Percentiles rank a stretch among this genome's conserved stretches.
These are phyloP conservation scores for Dryas alaskensis DNA, from an alignment of 306 rosid species.

Conservation along the genomic window DNA sequence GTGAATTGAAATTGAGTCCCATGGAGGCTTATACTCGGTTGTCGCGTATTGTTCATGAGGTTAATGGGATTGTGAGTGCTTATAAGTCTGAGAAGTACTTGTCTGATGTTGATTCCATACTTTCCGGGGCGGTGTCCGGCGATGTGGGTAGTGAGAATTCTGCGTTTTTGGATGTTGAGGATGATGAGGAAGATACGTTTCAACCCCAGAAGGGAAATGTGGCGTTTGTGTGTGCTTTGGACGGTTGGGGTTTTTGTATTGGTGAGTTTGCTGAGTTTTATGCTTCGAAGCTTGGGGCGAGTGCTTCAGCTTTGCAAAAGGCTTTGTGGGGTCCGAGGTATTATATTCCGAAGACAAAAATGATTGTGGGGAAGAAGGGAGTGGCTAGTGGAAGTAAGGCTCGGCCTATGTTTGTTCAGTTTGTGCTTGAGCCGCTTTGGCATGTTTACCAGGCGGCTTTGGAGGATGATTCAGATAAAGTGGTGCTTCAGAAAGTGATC, in stretches of 20 bases:
- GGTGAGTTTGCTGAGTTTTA: conserved; percentile 67
- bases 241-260: conserved; percentile 87
- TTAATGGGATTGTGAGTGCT: conserved; percentile 77
- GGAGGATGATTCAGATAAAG: conserved; percentile 45
- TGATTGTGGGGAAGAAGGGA: conserved; percentile 78
- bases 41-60: conserved; percentile 69
- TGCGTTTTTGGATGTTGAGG: conserved; percentile 43
- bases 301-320: conserved; percentile 50
- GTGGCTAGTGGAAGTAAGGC: conserved; percentile 46
- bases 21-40: conserved; percentile 64
- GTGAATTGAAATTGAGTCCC: conserved; percentile 67
- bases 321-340: conserved; percentile 78
- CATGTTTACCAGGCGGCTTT: conserved; percentile 66
- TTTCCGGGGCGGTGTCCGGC: conserved; percentile 40
- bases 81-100: conserved; percentile 73
- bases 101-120: conserved; percentile 70
- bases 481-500: conserved; percentile 58
- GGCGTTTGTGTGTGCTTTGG: conserved; percentile 77
- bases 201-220: conserved; percentile 89
- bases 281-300: conserved; percentile 67
- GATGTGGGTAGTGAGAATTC: conserved; percentile 28
- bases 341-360: conserved; percentile 58
- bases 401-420: conserved; percentile 85
- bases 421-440: conserved; percentile 85
- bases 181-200: conserved; percentile 74